Evolutionary conservation across 345 rosid species (phyloP).

Genomic region (Balakata baccata): DNA sequence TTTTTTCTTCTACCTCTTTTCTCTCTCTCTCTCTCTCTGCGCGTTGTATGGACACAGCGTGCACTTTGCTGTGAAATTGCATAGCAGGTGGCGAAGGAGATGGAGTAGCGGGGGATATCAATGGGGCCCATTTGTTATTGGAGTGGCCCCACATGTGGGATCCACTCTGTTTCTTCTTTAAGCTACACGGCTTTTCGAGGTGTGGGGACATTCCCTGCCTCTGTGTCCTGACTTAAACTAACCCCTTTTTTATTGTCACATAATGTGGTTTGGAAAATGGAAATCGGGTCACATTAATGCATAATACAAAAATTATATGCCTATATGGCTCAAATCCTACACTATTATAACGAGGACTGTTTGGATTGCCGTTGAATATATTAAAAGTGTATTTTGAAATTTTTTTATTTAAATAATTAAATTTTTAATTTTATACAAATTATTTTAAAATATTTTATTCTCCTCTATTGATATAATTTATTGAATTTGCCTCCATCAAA

Average conservation of each 20-base stretch:
- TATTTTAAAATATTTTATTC: no score
- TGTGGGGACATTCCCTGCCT: conserved; percentile 18
- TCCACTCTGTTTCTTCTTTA: conserved; percentile 52
- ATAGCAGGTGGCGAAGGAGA: background rate
- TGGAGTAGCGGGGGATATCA: background rate
- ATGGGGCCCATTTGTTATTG: conserved; percentile 19
- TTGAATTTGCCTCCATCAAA: no score
- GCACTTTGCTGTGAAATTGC: conserved; percentile 24
- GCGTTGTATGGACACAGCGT: conserved; percentile 15
- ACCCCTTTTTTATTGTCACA: background rate
- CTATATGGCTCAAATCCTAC: no score
- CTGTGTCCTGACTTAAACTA: background rate
- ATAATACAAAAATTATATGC: no score
- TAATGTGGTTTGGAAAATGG: conserved; percentile 13
- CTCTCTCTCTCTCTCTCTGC: background rate
- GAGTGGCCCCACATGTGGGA: conserved; percentile 21
- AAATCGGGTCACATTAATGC: background rate
- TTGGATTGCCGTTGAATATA: no score
- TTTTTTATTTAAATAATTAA: no score
- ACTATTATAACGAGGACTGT: no score
- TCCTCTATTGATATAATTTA: no score
- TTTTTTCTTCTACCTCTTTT: conserved; percentile 10
- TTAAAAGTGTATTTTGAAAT: no score
- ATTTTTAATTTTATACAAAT: no score
- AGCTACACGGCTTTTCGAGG: conserved; percentile 44